Evolutionary conservation across 2,329 filamentous ascomycete genomes (phyloP).

Genomic region (Parafenestella ontariensis): DNA sequence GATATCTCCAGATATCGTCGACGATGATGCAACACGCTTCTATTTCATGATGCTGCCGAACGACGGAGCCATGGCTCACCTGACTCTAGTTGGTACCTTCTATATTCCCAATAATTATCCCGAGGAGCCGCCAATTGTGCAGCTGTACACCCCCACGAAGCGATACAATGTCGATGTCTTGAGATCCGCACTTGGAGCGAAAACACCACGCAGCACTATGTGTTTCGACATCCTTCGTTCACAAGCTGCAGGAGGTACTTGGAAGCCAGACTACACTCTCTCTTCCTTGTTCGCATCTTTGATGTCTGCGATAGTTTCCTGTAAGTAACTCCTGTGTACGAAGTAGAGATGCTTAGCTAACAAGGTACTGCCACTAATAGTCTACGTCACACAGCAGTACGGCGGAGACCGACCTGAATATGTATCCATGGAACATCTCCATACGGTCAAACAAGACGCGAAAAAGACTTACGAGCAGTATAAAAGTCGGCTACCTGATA

Average conservation of each 20-base stretch:
- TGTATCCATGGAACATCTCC: slow-evolving; percentile 4
- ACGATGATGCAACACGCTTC: slow-evolving; percentile 6
- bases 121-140: slow-evolving; percentile 7
- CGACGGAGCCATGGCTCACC: slow-evolving; percentile 11
- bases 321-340: not conserved
- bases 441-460: slow-evolving; percentile 1
- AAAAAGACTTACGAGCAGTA: slow-evolving; percentile 1
- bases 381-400: slow-evolving; percentile 1
- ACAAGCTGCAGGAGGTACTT: slow-evolving; percentile 5
- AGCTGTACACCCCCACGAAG: slow-evolving; percentile 8
- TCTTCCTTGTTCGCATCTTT: slow-evolving; percentile 11
- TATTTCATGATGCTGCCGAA: slow-evolving; percentile 13
- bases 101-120: slow-evolving; percentile 9
- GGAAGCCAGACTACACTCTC: slow-evolving; percentile 11
- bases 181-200: not conserved
- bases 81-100: slow-evolving; percentile 7
- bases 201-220: slow-evolving; percentile 8
- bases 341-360: not conserved
- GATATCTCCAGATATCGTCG: slow-evolving; percentile 2
- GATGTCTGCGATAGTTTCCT: slow-evolving; percentile 16
- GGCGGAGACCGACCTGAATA: not conserved
- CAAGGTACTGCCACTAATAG: not conserved
- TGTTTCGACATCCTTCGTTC: slow-evolving; percentile 14
- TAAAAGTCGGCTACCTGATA: not conserved
- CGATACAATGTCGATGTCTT: slow-evolving; percentile 10